Conservation (phyloP, 1,139 yeast species). For the Geotrichum aggregatum region DNA sequence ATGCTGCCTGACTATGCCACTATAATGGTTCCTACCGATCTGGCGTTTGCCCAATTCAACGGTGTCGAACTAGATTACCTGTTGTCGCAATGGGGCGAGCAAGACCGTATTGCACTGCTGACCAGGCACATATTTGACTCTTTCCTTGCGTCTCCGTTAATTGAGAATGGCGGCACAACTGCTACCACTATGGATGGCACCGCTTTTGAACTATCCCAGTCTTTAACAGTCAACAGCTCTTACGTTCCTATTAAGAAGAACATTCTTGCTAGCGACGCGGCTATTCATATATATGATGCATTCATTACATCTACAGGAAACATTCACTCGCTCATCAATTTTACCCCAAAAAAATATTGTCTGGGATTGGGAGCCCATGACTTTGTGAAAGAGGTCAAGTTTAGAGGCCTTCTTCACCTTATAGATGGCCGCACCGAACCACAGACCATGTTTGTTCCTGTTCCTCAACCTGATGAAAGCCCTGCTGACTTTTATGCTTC, state of each 20-base stretch:
- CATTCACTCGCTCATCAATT: constrained; percentile 33
- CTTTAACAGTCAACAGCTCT: constrained; percentile 27
- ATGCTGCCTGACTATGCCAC: constrained; percentile 33
- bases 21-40: constrained; percentile 47
- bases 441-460: constrained; percentile 58
- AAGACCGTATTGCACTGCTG: constrained; percentile 40
- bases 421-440: constrained; percentile 47
- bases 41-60: constrained; percentile 39
- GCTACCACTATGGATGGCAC: constrained; percentile 31
- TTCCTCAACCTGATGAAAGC: constrained; percentile 18
- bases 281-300: constrained; percentile 54
- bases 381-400: constrained; percentile 65
- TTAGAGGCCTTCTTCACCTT: constrained; percentile 55
- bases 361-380: constrained; percentile 64
- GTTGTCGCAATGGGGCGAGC: constrained; percentile 37
- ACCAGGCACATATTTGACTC: constrained; percentile 37
- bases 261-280: constrained; percentile 53
- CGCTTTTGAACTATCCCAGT: constrained; percentile 22
- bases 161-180: constrained; percentile 33
- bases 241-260: constrained; percentile 42
- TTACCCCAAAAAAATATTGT: constrained; percentile 70
- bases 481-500: constrained; percentile 32
- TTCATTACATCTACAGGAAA: constrained; percentile 25
- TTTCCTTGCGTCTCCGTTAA: constrained; percentile 26
- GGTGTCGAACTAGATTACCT: constrained; percentile 50